A percentile compares a stretch with the other conserved stretches of the same genome.
phyloP scores from a whole-genome alignment of 2,329 filamentous ascomycete genomes.

The Tricladium varicosporioides region DNA sequence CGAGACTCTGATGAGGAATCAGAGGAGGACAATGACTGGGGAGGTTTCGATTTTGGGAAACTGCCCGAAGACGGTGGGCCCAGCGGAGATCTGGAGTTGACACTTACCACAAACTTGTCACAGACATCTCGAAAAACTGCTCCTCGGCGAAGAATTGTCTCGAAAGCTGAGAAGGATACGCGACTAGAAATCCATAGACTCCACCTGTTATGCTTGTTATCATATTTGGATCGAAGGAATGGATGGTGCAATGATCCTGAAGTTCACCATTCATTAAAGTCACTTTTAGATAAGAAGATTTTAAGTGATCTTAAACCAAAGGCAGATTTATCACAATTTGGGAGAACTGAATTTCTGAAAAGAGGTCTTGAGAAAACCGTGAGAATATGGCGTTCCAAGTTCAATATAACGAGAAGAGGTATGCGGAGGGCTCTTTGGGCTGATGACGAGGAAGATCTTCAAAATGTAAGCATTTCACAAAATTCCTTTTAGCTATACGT shows the following conservation, averaged over 20 bases:
- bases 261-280: conserved; percentile 64
- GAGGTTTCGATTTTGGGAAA: conserved; percentile 51
- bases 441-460: conserved; percentile 60
- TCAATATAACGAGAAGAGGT: conserved; percentile 68
- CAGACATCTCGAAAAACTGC: conserved; percentile 14
- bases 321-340: conserved; percentile 67
- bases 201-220: conserved; percentile 79
- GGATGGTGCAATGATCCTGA: conserved; percentile 80
- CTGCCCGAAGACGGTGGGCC: conserved; percentile 28
- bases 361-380: conserved; percentile 72
- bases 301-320: conserved; percentile 68
- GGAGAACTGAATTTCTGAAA: conserved; percentile 72
- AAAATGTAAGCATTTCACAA: conserved; percentile 46
- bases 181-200: conserved; percentile 81
- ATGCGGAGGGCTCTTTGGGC: conserved; percentile 73
- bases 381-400: conserved; percentile 67
- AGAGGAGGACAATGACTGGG: conserved; percentile 59
- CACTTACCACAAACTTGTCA: conserved; percentile 27
- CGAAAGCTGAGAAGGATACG: conserved; percentile 49
- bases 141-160: conserved; percentile 46
- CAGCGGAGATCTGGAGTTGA: conserved; percentile 34
- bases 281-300: conserved; percentile 64
- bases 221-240: conserved; percentile 76
- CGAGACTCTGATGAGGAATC: conserved; percentile 53
- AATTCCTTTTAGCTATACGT: not conserved